Base-by-base conservation (phyloP, 805 yeast species). In the Pichia sporocuriosa region DNA sequence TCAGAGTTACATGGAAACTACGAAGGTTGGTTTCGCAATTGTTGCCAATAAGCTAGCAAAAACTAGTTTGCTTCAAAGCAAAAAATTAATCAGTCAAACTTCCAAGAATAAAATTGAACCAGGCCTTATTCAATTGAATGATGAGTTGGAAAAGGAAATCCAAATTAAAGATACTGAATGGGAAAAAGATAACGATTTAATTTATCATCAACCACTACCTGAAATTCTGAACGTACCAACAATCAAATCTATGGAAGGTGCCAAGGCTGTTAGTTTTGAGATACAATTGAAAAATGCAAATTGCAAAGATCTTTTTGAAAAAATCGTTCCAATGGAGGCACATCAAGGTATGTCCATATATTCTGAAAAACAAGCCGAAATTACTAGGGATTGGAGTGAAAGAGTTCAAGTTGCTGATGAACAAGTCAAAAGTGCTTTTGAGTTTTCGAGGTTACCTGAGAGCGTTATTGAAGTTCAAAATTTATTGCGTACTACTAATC, bases 341-440 rank as follows among this genome's bases (percentile, higher is more conserved):
- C 95, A 88, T 56, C 96, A 90, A 61, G 78, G 84, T 52, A 75
- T 86, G 40, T 85, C 96, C 47, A 68, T 80, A 48, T 93, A 93
- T 58, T 83, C 96, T 0, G 98, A 90, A 57, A 88, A 85, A 57
- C 84, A 86, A 59, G 90, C 96, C 0, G 78, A 74, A 48, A 62
- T 85, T 28, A 61, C 87, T 35, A 73, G 97, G 53, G 70, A 67
- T 32, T 88, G 86, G 54, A 70, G 79, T 34, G 97, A 89, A 46
- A 72, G 72, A 45, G 73, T 78, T 19, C 89, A 84, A 43, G 73
- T 88, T 9, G 82, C 95, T 0, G 77, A 86, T 53, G 84, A 85
- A 58, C 93, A 89, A 55, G 70, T 83, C 36, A 61, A 70, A 2
- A 84, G 96, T 1, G 85, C 85, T 9, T 69, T 88, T 44, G 97